phyloP scores from a whole-genome alignment of 2,329 filamentous ascomycete genomes.

The Venturia pyrina region DNA sequence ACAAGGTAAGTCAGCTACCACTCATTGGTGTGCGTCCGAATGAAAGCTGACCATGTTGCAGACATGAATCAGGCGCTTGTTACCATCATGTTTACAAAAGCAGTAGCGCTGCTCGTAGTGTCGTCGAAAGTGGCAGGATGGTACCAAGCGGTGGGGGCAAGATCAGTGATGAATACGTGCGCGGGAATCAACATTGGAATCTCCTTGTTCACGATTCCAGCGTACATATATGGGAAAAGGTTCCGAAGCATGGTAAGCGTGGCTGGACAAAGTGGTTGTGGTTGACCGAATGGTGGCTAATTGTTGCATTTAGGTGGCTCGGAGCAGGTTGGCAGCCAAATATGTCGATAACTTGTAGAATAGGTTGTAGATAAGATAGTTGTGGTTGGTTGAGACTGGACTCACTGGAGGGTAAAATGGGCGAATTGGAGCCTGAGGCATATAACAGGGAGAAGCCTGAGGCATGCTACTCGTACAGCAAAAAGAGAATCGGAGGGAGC shows the following conservation, averaged over 20 bases:
- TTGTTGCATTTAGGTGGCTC: not conserved
- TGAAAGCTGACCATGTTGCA: not conserved
- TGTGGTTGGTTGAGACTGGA: too few relatives aligned
- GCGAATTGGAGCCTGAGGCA: too few relatives aligned
- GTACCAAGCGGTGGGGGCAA: conserved; percentile 20
- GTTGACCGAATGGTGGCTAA: too few relatives aligned
- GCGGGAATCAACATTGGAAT: conserved; percentile 14
- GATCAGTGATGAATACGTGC: conserved; percentile 16
- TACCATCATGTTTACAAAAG: conserved; percentile 33
- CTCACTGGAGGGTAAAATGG: too few relatives aligned
- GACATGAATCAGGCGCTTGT: conserved; percentile 33
- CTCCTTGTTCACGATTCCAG: conserved; percentile 17
- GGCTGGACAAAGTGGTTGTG: too few relatives aligned
- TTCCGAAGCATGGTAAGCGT: conserved; percentile 17
- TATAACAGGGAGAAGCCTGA: too few relatives aligned
- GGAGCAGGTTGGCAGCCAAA: not conserved
- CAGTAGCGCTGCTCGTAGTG: conserved; percentile 25
- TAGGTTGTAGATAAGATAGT: not conserved
- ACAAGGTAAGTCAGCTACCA: not conserved
- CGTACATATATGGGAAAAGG: conserved; percentile 23
- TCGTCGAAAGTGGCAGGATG: conserved; percentile 20
- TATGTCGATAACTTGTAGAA: not conserved
- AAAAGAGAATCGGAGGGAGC: too few relatives aligned
- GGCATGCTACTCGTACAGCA: too few relatives aligned
- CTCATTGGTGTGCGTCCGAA: too few relatives aligned